Conservation (phyloP, 306 rosid species). For the Coriaria nepalensis region DNA sequence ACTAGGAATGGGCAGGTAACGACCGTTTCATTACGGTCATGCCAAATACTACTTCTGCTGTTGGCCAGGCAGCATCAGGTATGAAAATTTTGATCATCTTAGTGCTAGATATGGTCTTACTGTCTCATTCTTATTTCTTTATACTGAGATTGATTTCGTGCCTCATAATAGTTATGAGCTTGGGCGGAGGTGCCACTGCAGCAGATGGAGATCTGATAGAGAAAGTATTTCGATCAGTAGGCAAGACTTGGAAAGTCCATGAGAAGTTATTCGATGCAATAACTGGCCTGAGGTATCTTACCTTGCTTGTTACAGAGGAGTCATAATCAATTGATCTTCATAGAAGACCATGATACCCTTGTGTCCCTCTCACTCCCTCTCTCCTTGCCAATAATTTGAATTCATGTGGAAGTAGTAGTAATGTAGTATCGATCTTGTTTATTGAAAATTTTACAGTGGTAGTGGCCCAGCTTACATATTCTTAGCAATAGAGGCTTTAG, state of each 20-base stretch:
- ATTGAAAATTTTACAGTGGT: constrained; percentile 52
- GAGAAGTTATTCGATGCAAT: constrained; percentile 82
- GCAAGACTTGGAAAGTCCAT: constrained; percentile 79
- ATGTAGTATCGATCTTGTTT: not conserved
- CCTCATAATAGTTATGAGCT: constrained; percentile 57
- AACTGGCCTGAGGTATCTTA: constrained; percentile 76
- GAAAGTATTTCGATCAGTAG: constrained; percentile 75
- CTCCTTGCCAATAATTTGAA: too few relatives aligned
- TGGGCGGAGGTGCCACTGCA: constrained; percentile 72
- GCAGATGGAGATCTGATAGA: constrained; percentile 61
- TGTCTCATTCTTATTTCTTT: not conserved
- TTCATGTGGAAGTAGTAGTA: too few relatives aligned
- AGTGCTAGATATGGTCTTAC: not conserved
- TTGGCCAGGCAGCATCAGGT: constrained; percentile 80
- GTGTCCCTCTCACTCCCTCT: constrained; percentile 1
- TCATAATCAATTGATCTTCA: not conserved
- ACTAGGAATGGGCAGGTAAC: constrained; percentile 74
- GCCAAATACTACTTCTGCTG: constrained; percentile 71
- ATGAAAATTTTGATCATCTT: constrained; percentile 4
- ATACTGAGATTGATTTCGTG: not conserved
- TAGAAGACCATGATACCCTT: not conserved
- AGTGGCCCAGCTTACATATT: constrained; percentile 92
- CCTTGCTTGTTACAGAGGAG: not conserved
- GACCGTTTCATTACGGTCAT: constrained; percentile 63
- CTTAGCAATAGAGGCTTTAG: constrained; percentile 91